Percentiles rank a stretch among this genome's conserved stretches.
Conservation (phyloP, 192 early-diverging fungal genomes). For the Umbelopsis vinacea region DNA sequence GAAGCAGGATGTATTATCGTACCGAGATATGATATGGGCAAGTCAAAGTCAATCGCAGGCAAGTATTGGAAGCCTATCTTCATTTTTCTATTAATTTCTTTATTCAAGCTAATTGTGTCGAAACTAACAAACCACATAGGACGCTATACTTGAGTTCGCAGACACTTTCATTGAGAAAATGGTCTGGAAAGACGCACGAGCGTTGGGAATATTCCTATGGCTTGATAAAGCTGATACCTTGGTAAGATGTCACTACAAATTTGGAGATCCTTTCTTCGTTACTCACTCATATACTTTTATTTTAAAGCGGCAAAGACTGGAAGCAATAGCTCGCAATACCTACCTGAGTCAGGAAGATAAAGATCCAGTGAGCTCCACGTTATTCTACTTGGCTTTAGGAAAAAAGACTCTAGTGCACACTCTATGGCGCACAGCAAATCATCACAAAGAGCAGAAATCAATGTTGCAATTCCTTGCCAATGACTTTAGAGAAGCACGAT, state of each 20-base stretch:
- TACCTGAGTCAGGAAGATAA: slow-evolving; percentile 77
- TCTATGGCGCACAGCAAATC: slow-evolving; percentile 84
- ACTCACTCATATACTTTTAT: not conserved
- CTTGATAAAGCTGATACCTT: slow-evolving; percentile 73
- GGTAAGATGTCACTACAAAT: slow-evolving; percentile 46
- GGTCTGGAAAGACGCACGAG: slow-evolving; percentile 80
- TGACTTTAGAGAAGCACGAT: slow-evolving; percentile 88
- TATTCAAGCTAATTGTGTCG: slow-evolving; percentile 52
- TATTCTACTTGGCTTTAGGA: slow-evolving; percentile 89
- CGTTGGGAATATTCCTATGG: slow-evolving; percentile 88
- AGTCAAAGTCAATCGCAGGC: slow-evolving; percentile 91
- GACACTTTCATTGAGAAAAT: slow-evolving; percentile 54
- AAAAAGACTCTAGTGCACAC: slow-evolving; percentile 91
- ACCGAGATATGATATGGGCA: slow-evolving; percentile 84
- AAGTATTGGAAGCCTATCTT: not conserved
- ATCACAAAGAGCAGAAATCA: slow-evolving; percentile 82
- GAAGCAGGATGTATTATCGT: slow-evolving; percentile 49
- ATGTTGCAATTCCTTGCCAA: slow-evolving; percentile 93
- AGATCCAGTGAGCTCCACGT: slow-evolving; percentile 82
- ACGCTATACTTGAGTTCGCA: slow-evolving; percentile 51
- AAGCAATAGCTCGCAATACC: slow-evolving; percentile 87
- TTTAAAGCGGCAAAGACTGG: slow-evolving; percentile 65
- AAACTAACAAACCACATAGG: slow-evolving; percentile 52
- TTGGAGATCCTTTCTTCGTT: not conserved
- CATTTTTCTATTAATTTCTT: not conserved